Evolutionary conservation across 345 rosid species (phyloP).

Genomic region (Pistacia vera): DNA sequence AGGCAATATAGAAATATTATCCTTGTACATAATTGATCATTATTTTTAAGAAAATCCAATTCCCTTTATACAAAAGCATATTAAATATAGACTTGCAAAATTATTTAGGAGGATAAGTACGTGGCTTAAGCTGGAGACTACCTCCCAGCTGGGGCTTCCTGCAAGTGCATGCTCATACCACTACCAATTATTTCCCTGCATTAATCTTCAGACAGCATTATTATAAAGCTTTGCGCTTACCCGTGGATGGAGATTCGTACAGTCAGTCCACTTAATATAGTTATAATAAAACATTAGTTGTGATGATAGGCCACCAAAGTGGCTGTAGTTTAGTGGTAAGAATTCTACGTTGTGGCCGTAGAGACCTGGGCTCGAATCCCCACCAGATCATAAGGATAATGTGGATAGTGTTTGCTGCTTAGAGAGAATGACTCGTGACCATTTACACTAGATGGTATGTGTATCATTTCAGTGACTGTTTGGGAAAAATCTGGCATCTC

Average conservation of each 20-base stretch:
- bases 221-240: too few species aligned
- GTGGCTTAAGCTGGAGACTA: too few species aligned
- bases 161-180: too few species aligned
- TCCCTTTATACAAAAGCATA: not conserved
- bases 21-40: not conserved
- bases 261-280: too few species aligned
- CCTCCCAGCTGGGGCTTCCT: too few species aligned
- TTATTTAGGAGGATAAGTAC: too few species aligned
- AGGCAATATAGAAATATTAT: not conserved
- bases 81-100: too few species aligned
- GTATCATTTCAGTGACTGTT: conserved; percentile 23
- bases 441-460: not conserved
- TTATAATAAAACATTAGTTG: too few species aligned
- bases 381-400: not conserved
- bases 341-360: conserved; percentile 90
- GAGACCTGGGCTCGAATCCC: conserved; percentile 95
- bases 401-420: conserved; percentile 8
- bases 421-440: not conserved
- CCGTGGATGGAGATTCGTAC: too few species aligned
- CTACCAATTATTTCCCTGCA: too few species aligned
- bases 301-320: not conserved
- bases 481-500: conserved; percentile 31
- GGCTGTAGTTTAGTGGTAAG: conserved; percentile 92
- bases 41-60: not conserved
- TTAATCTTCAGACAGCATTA: too few species aligned